Conservation (phyloP, 2,329 filamentous ascomycete species). For the Fusarium equiseti region DNA sequence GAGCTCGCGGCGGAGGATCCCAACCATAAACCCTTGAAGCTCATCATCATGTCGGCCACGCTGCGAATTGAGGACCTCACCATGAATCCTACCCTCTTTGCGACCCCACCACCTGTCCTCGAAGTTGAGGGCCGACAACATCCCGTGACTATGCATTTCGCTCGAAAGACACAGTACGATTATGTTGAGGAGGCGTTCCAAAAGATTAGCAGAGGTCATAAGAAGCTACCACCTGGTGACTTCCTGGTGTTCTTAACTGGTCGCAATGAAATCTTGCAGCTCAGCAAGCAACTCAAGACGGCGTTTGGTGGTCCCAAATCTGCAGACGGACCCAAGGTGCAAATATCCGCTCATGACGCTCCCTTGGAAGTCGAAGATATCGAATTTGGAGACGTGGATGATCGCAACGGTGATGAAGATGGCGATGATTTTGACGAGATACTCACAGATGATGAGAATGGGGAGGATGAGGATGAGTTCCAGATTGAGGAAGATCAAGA, state of each 20-base stretch:
- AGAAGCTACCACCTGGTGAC: conserved; percentile 88
- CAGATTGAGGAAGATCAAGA: conserved; percentile 73
- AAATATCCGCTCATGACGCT: conserved; percentile 80
- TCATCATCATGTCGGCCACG: conserved; percentile 98
- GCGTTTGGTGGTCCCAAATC: conserved; percentile 70
- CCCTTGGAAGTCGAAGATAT: conserved; percentile 88
- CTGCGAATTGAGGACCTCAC: conserved; percentile 91
- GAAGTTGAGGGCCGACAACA: conserved; percentile 93
- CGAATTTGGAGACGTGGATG: conserved; percentile 79
- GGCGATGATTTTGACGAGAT: conserved; percentile 72
- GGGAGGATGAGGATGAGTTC: conserved; percentile 74
- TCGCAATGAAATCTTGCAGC: conserved; percentile 86
- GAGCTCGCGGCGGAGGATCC: conserved; percentile 79
- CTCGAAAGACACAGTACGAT: conserved; percentile 83
- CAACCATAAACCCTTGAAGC: conserved; percentile 81
- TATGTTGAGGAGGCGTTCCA: conserved; percentile 91
- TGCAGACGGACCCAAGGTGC: conserved; percentile 73
- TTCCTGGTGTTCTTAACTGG: conserved; percentile 96
- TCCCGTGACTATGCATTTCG: conserved; percentile 89
- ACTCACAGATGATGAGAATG: conserved; percentile 68
- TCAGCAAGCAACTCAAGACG: conserved; percentile 83
- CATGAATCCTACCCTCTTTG: conserved; percentile 84
- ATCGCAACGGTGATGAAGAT: conserved; percentile 71
- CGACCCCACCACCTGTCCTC: conserved; percentile 81
- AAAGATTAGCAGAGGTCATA: conserved; percentile 89